Base-by-base conservation (phyloP, 208 protist species). In the Crithidia thermophila region DNA sequence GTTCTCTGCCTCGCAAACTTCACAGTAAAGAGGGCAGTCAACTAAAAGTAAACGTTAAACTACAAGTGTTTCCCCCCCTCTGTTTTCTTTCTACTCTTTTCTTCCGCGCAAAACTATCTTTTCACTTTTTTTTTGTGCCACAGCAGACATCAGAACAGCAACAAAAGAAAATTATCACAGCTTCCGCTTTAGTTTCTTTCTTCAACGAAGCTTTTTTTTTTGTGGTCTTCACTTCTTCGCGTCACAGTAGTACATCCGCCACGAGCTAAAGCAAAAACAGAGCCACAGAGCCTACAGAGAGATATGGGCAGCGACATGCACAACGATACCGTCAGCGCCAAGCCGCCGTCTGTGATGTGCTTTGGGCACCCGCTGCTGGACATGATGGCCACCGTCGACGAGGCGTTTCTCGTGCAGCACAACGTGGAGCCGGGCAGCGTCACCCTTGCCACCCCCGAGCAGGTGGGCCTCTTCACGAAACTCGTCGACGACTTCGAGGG, bases 331-430 rank as follows among this genome's bases (percentile, higher is more conserved):
- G 43, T 46, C 6, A 20, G 25, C 31, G 20, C 50, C 13, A 34
- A 25, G 34, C 13, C 52, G 4, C 43, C 58, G 11, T 67, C 61
- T 30, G 36, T 90, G 23, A 13, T 95, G 52, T 90, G 87, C 72
- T 84, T 95, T 40, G 90, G 90, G 4, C 87, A 99, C 79, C 98
- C 98, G 21, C 82, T 99, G 52, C 85, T 99, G 27, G 98, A 99
- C 79, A 98, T 99, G 74, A 97, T 94, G 25, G 91, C 94, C 13
- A 71, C 85, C 13, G 96, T 99, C n/a, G 72, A 84, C 30, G 66
- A 74, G 4, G 80, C 70, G 1, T 78, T 98, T 16, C 65, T 99
- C 39, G 51, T 57, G 13, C 88, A 97, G 77, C 96, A 97, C 47
- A 74, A 80, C 42, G 69, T 94, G 21, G 57, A 82, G 56, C 65